Base-by-base conservation (phyloP, 495 filamentous ascomycete species). In the Venustampulla echinocandica region DNA sequence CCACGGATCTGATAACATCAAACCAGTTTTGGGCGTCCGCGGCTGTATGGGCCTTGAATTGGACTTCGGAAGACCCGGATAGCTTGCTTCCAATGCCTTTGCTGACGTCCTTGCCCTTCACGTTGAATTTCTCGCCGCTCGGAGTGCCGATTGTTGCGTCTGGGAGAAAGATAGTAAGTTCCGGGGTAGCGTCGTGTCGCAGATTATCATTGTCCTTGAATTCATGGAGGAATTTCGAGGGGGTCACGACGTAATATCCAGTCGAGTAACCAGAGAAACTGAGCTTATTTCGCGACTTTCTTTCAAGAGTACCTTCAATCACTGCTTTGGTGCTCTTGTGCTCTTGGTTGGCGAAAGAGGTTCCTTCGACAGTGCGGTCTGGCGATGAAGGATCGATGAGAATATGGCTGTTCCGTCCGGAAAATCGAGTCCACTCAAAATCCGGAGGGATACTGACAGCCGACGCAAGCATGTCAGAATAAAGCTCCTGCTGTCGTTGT, bases 171-270 rank as follows among this genome's bases (percentile, higher is more conserved):
- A 98, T 80, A 18, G 84, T 88, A 7, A 89, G 69, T 61, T 97
- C 89, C 0, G 90, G 93, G 19, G 68, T 64, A 5, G 90, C 89
- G 49, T 98, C 93, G 54, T 75, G 74, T 42, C 74, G 75, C 58
- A 85, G 68, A 60, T 95, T 82, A 63, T 98, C 90, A 60, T 81
- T 81, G 57, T 90, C 87, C 63, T 94, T 94, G 73, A 93, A 97
- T 59, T 97, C 92, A 65, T 97, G 92, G 37, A 98, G 69, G 65
- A 82, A 98, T 51, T 84, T 82, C 17, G 81, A 74, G 0, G 83
- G 82, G 2, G 88, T 95, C 21, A 97, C 79, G 38, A 90, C 90
- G 58, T 95, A 98, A 70, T 90, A 95, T 48, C 72, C 75, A 1
- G 85, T 77, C 47, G 74, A 81, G 64, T 85, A 95, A 48, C 82